Evolutionary conservation across 2,329 filamentous ascomycete species (phyloP), one percentile per base, ranked within the genome.

Genomic region (Apiospora kogelbergensis): DNA sequence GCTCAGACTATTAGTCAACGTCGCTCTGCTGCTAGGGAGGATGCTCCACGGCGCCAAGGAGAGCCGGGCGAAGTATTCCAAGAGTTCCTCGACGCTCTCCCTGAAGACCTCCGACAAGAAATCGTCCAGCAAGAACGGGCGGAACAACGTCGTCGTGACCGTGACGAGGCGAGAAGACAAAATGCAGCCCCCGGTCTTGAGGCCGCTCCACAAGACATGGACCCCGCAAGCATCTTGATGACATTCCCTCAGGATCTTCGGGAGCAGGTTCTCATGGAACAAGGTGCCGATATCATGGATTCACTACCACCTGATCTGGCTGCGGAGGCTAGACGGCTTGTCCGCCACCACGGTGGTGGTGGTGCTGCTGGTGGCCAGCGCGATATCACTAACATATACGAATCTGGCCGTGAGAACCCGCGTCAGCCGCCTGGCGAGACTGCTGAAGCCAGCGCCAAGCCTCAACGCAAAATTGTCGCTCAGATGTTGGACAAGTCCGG

Each of bases 401-500:
- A 75, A 66, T 68, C 66, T 4, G 71, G 75, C 24, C 72, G 75
- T 84, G 87, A 69, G 80, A 82, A 74, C 81, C 85, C 72, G 81
- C 86, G 72, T 79, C 72, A 74, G 57, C 60, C 76, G 57, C 60
- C 76, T 20, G 77, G 76, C 66, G 74, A 76, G 33, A 72, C 73
- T 46, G 69, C 71, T 33, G 76, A 75, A 13, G 72, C 69, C 73
- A 81, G 89, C 73, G 87, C 86, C 78, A 95, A 94, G 81, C 82
- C 85, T 45, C 91, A 92, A 75, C 90, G 93, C 69, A 92, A 93
- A 71, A 91, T 93, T 26, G 92, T 97, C 69, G 93, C 97, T 30
- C 96, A 99, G 78, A 97, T 99, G 92, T 88, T 99, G 40, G 96
- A 99, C 80, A 98, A 97, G 81, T 88, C 95, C 63, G 96, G 97